These are phyloP conservation scores for Pisolithus albus DNA, from an alignment of 768 basidiomycete genomes.

Conservation along the genomic window DNA sequence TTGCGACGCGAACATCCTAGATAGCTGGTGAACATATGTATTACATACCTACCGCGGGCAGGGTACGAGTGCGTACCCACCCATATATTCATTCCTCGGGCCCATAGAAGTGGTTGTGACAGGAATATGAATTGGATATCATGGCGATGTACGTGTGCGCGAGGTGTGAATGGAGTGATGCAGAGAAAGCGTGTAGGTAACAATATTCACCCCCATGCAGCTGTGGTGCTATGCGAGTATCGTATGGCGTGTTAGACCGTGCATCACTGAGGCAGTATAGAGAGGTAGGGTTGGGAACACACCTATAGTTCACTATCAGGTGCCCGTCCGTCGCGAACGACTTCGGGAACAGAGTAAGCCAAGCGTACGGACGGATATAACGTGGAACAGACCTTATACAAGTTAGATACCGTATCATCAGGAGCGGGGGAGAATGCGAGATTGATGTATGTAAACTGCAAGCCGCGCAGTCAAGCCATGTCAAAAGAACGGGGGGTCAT, in stretches of 20 bases:
- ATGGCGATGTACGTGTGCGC: too few relatives aligned
- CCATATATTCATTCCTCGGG: too few relatives aligned
- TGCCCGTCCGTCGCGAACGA: slow-evolving; percentile 85
- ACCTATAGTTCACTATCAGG: slow-evolving; percentile 91
- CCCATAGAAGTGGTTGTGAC: too few relatives aligned
- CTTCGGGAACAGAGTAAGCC: slow-evolving; percentile 29
- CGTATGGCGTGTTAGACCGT: neutral
- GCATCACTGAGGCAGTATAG: too few relatives aligned
- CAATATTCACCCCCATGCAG: slow-evolving; percentile 51
- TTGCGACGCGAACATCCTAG: too few relatives aligned
- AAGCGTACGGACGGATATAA: neutral
- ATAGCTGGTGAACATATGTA: too few relatives aligned
- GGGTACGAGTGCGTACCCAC: too few relatives aligned
- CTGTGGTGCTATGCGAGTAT: slow-evolving; percentile 41
- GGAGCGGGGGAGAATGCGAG: slow-evolving; percentile 71
- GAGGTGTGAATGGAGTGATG: too few relatives aligned
- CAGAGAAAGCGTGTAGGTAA: neutral
- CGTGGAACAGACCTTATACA: slow-evolving; percentile 49
- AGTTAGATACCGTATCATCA: slow-evolving; percentile 65
- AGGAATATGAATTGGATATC: too few relatives aligned
- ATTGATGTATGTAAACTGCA: slow-evolving; percentile 73
- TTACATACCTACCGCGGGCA: too few relatives aligned
- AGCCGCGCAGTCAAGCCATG: slow-evolving; percentile 12
- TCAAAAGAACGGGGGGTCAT: neutral
- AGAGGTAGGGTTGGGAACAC: slow-evolving; percentile 8